Base-by-base conservation (phyloP, 768 basidiomycete species). In the Suillus ampliporus region DNA sequence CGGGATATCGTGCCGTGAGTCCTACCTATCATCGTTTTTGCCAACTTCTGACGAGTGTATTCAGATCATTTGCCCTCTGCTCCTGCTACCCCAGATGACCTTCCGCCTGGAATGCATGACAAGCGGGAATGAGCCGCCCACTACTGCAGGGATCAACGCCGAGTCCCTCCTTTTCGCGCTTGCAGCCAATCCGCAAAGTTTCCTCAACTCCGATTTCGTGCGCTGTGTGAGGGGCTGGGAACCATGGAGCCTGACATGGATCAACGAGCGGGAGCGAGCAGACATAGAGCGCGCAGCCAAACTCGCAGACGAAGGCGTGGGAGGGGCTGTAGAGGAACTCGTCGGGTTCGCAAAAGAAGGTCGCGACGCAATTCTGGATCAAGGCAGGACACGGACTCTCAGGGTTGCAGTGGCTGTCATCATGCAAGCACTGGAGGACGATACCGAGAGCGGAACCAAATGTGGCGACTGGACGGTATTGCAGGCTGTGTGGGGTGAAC, bases 41-140 rank as follows among this genome's bases (percentile, higher is more conserved):
- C 38, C 2, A 21, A 40, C n/a, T 19, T 57, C 72, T 73, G 51
- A 63, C 40, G 21, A 31, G 5, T 9, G 19, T 38, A 1, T n/a
- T n/a, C 67, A 88, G 92, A 89, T 93, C 52, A 82, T 91, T 35
- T 89, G 92, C 65, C 89, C 89, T 68, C 79, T 92, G 9, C 77
- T 94, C 15, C 80, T 90, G 17, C 74, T 92, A 28, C 86, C 88
- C 7, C 91, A 92, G 71, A 83, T 92, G 74, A 86, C 86, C 0
- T 85, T 86, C 58, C 87, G 91, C 11, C 78, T 94, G 26, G 86
- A 86, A 65, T 90, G 89, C 78, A 90, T 91, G 72, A 85, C 84
- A n/a, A 81, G 81, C 54, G 86, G 86, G 59, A 85, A 86, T 59
- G 80, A 83, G 51, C 78, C 83, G 13, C 92, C 90, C 0, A 81